Conservation (phyloP, 306 rosid genomes). For the Hippophae tibetana region DNA sequence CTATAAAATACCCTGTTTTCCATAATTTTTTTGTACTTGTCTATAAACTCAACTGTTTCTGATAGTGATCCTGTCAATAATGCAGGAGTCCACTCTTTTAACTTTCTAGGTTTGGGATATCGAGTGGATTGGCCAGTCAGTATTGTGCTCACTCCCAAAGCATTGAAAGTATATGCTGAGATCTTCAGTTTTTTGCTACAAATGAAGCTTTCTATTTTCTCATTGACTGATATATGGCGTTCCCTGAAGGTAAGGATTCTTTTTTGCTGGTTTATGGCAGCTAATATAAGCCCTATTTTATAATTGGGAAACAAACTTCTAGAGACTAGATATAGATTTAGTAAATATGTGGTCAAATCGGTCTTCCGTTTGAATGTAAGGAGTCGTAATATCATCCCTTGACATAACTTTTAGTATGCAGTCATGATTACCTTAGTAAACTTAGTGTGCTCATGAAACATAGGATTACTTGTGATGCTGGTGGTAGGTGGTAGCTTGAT, state of each 20-base stretch:
- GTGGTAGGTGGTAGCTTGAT: no score
- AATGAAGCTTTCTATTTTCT: slow-evolving; percentile 78
- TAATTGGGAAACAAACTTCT: no score
- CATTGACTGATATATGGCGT: slow-evolving; percentile 80
- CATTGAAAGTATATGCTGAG: slow-evolving; percentile 71
- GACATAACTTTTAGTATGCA: no score
- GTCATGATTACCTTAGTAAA: no score
- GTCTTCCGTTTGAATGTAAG: no score
- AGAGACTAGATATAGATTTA: no score
- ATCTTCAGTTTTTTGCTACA: slow-evolving; percentile 90
- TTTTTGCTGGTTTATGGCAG: slow-evolving; percentile 5
- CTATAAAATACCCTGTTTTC: no score
- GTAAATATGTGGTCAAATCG: no score
- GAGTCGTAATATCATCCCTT: no score
- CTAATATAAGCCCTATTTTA: background rate
- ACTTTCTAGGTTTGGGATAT: slow-evolving; percentile 91
- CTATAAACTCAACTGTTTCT: background rate
- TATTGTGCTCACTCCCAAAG: slow-evolving; percentile 70
- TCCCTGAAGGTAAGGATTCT: slow-evolving; percentile 64
- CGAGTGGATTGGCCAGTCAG: slow-evolving; percentile 85
- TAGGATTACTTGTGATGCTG: no score
- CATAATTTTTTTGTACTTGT: background rate
- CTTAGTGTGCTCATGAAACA: no score
- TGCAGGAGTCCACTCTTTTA: slow-evolving; percentile 86
- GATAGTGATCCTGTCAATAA: slow-evolving; percentile 18